Evolutionary conservation across 2,329 filamentous ascomycete genomes (phyloP).

Genomic region (Trichoderma pleuroti): DNA sequence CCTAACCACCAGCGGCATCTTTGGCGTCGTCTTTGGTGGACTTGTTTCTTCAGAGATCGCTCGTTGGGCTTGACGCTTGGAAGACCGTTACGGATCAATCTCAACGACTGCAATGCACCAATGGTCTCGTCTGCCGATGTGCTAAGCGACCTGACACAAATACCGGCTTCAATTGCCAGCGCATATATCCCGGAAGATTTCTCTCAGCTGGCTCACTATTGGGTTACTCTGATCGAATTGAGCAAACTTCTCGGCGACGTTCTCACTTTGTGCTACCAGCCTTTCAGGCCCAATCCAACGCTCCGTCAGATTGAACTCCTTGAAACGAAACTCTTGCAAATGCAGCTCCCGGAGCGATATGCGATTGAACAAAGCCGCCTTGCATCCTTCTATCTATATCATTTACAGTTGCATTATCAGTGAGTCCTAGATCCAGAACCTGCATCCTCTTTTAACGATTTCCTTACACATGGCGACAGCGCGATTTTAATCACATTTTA

Average conservation of each 20-base stretch:
- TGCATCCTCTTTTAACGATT: background rate
- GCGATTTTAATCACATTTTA: background rate
- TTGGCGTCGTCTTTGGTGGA: constrained; percentile 13
- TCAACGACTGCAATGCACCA: background rate
- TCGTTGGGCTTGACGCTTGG: background rate
- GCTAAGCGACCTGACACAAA: background rate
- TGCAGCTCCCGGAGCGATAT: background rate
- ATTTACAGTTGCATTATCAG: background rate
- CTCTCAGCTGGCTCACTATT: background rate
- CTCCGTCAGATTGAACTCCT: background rate
- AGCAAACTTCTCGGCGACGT: background rate
- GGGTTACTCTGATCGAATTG: background rate
- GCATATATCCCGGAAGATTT: constrained; percentile 5
- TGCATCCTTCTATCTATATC: background rate
- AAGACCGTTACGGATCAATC: background rate
- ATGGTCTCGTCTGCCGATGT: background rate
- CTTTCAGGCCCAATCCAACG: background rate
- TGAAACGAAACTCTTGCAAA: background rate
- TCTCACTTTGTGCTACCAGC: background rate
- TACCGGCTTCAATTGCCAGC: background rate
- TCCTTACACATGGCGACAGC: background rate
- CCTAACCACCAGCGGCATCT: background rate
- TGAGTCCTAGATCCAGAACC: background rate
- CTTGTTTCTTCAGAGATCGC: constrained; percentile 7
- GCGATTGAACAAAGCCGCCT: background rate